Evolutionary conservation across 2,329 filamentous ascomycete species (phyloP), one percentile per base, ranked within the genome.

Genomic region (Dactylellina sp.): DNA sequence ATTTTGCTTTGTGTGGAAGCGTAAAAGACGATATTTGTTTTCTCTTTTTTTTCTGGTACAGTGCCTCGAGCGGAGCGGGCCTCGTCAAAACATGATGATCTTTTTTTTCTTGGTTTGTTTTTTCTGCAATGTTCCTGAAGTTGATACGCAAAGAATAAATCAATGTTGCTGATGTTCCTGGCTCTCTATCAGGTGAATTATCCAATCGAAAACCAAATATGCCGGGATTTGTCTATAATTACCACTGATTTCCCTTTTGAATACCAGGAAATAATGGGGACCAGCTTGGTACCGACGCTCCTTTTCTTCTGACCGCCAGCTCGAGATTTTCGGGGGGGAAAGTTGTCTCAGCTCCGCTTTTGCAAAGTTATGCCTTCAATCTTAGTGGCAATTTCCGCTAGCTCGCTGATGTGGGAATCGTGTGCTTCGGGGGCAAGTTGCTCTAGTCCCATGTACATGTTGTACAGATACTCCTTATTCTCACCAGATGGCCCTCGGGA

Each of bases 401-500:
- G 83, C 81, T 98, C 93, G 55, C 87, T 89, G 60, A 99, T 86
- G 84, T 99, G 94, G 75, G 85, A 86, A 83, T 98, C 95, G 1
- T 88, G 88, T 79, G 91, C 95, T 59, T 91, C 91, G 1, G 86
- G 83, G 75, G 91, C 89, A 77, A 98, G 82, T 28, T 86, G 87
- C 71, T 88, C 82, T 76, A 99, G 84, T 5, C 92, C 91, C 66
- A 84, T 83, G 80, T 97, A 91, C 46, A 99, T 84, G 76, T 89
- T 85, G 80, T 92, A 89, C 44, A 99, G 84, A 81, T 99, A 99
- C 79, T 98, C 94, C 71, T 86, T 88, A 81, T 98, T 98, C 80
- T 89, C 87, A 0, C 95, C 95, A 81, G 93, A 97, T 22, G 93
- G 91, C 0, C 95, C 95, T 42, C 84, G 82, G 78, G 91, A 92